Conservation (phyloP, 2,329 filamentous ascomycete species). For the Alternaria atra region DNA sequence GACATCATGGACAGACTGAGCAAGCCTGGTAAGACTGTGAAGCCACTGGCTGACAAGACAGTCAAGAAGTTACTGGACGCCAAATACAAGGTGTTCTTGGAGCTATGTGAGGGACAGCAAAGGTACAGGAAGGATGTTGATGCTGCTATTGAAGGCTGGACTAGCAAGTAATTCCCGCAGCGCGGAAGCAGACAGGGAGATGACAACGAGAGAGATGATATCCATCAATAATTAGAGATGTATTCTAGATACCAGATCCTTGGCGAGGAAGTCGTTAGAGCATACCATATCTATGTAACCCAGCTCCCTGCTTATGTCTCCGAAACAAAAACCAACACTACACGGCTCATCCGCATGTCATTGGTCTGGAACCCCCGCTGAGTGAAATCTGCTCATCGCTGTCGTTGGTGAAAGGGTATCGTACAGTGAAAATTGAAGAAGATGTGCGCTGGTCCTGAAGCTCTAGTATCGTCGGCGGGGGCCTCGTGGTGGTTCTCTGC, state of each 20-base stretch:
- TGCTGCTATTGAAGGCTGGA: constrained; percentile 54
- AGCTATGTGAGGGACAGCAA: constrained; percentile 88
- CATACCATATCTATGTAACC: not conserved
- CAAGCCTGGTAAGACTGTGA: constrained; percentile 86
- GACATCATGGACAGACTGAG: constrained; percentile 98
- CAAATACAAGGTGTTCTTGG: constrained; percentile 96
- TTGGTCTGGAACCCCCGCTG: not conserved
- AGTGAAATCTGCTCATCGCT: constrained; percentile 10
- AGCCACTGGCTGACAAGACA: constrained; percentile 73
- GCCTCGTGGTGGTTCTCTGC: constrained; percentile 42
- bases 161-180: constrained; percentile 6
- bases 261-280: constrained; percentile 1
- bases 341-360: not conserved
- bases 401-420: constrained; percentile 36
- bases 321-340: constrained; percentile 6
- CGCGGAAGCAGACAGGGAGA: not conserved
- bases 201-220: not conserved
- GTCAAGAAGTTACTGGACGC: constrained; percentile 83
- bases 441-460: not conserved
- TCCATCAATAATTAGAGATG: constrained; percentile 6
- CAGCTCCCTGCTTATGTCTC: constrained; percentile 4
- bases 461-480: constrained; percentile 46
- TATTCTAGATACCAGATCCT: constrained; percentile 11
- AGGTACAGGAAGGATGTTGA: constrained; percentile 83
- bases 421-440: constrained; percentile 28